Conservation (phyloP, 1,139 yeast genomes). For the Diutina pseudorugosa region DNA sequence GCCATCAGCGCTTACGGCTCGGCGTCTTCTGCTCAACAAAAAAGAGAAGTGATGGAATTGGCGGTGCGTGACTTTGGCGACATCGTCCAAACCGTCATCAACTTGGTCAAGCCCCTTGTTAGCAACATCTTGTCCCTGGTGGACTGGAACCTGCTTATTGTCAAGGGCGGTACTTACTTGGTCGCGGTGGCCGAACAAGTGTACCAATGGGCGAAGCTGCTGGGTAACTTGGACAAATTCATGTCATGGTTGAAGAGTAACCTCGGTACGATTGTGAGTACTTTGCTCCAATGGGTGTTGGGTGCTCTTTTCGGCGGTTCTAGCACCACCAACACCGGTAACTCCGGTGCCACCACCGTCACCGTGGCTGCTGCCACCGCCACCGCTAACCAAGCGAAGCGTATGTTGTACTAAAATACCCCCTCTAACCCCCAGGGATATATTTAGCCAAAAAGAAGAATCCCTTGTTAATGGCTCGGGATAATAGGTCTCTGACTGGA, state of each 20-base stretch:
- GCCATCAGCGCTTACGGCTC: neutral
- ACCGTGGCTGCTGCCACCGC: neutral
- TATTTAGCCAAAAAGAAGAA: no score
- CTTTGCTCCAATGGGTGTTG: neutral
- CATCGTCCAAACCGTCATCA: neutral
- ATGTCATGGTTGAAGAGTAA: neutral
- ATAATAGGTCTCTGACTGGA: neutral
- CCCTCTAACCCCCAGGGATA: no score
- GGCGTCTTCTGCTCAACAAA: neutral
- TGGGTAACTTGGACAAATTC: neutral
- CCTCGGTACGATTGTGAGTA: neutral
- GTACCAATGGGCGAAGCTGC: neutral
- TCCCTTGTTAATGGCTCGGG: neutral
- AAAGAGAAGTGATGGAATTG: neutral
- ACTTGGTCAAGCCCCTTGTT: neutral
- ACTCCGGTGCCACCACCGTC: neutral
- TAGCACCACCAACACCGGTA: neutral
- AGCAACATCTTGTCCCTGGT: neutral
- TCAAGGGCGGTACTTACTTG: neutral
- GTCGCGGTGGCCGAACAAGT: neutral
- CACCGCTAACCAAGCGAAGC: neutral
- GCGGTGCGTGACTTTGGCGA: neutral
- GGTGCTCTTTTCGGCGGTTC: neutral
- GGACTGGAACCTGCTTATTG: constrained; percentile 1
- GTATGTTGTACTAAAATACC: neutral